Evolutionary conservation across 2,329 filamentous ascomycete genomes (phyloP), one percentile per base, ranked within the genome.

Genomic region (Fusarium duplospermum): DNA sequence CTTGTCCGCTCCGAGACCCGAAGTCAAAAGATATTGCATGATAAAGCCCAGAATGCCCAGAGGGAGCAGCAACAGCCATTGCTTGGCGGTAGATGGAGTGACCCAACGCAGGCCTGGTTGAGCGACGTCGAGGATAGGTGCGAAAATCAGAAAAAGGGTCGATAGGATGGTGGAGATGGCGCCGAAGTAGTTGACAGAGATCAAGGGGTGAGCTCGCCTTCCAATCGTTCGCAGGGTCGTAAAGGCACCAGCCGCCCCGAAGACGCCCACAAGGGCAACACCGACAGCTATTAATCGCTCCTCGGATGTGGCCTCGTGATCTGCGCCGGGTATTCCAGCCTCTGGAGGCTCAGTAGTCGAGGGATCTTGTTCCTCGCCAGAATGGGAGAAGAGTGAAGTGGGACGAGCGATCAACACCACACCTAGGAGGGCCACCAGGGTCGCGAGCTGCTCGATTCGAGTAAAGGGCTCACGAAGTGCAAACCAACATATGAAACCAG

Each of bases 1-100:
- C 71, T 92, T 92, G 78, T 95, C 93, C 70, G 92, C 90, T 27
- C 92, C 84, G 57, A 98, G 83, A 0, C 94, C 94, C 1, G 90
- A 89, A 1, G 95, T 96, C 20, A 97, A 85, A n/a, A 97, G 86
- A 75, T 94, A 94, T 87, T 98, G 95, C 89, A 96, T 93, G 24
- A 93, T 81, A 79, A 98, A 96, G 1, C 95, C 95, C 73, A 92
- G 92, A 0, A 90, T 78, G 0, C 93, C 94, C 5, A 97, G 84
- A 40, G 92, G 89, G 0, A 91, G 63, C 18, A 98, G 83, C 42
- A 95, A 87, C 0, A 84, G 81, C 92, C 93, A 96, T 79, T 95
- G 86, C 62, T 82, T 83, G 45, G 77, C 14, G 29, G 84, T 80
- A 5, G 81, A 75, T 2, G 86, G 84, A 31, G 86, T 77, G 2